Conservation (phyloP, 352 stramenopile genomes). For the Pythium guiyangense region DNA sequence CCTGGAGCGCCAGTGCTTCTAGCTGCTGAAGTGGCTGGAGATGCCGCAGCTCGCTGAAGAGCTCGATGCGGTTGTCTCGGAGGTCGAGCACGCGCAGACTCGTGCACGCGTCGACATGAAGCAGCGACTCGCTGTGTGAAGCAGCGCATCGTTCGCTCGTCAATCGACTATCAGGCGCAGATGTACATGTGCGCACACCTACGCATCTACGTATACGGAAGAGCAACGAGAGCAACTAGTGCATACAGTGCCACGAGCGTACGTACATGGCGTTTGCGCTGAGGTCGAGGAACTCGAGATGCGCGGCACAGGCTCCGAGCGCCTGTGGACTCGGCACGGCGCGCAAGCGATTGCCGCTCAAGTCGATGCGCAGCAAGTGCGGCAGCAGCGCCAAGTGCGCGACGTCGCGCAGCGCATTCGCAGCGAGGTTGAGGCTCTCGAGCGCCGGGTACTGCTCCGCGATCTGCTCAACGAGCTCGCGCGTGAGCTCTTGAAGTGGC, state of each 20-base stretch:
- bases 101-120: conserved; percentile 20
- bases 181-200: background rate
- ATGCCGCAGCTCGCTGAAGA: conserved; percentile 54
- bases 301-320: conserved; percentile 20
- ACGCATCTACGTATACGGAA: background rate
- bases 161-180: too few species aligned
- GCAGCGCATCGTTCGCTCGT: background rate
- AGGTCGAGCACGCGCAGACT: conserved; percentile 36
- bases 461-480: conserved; percentile 59
- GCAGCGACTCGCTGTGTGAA: conserved; percentile 38
- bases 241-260: too few species aligned
- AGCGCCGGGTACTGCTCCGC: conserved; percentile 51
- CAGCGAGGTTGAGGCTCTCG: conserved; percentile 61
- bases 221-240: background rate
- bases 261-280: conserved; percentile 52
- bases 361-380: conserved; percentile 52
- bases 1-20: conserved; percentile 34
- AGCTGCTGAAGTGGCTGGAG: conserved; percentile 40
- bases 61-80: conserved; percentile 34
- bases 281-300: conserved; percentile 43
- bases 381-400: too few species aligned
- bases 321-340: conserved; percentile 31
- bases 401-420: too few species aligned
- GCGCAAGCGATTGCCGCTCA: conserved; percentile 49
- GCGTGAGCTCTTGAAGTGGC: conserved; percentile 50